Evolutionary conservation across 306 rosid species (phyloP), one percentile per base, ranked within the genome.

Genomic region (Prunus mongolica): DNA sequence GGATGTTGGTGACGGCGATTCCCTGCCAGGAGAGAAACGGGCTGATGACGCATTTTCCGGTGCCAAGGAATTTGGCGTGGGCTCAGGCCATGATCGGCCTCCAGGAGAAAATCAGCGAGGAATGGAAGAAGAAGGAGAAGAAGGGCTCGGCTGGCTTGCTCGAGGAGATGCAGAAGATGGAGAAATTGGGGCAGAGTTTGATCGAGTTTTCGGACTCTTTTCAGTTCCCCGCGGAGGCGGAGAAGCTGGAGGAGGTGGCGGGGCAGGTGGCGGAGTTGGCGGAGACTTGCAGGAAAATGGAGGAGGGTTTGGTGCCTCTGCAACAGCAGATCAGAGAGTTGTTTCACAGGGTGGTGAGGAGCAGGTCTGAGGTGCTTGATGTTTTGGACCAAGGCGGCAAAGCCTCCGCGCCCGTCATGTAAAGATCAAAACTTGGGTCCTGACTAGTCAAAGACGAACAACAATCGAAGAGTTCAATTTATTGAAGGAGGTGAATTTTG

Each of bases 41-140:
- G 2, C 41, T 96, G 27, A 77, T 65, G 28, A 83, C 88, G 2
- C 91, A 92, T 45, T 80, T 90, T 25, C 86, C 86, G 1, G 80
- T 87, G 7, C 78, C 87, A 2, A 74, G 88, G 84, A 91, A 91
- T 49, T 9, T 89, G 74, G 58, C 25, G 0, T 96, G 99, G 99
- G 97, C 97, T 0, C 98, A 92, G 50, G 76, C 98, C 8, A 78
- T 96, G 89, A 70, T 85, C 1, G 82, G 82, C 2, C 55, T 96
- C 67, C 99, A 96, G 54, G 99, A 96, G 78, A 96, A 89, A 85
- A 89, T 96, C 12, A 82, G 87, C 0, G 98, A 92, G 81, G 99
- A 92, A 65, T 92, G 99, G 99, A 96, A 89, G 87, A 92, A 89
- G 88, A 96, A 91, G 58, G 99, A 96, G 89, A 96, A 96, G 93